Evolutionary conservation across 176 grass and related monocot genomes (phyloP).

Genomic region (Calamus simplicifolius): DNA sequence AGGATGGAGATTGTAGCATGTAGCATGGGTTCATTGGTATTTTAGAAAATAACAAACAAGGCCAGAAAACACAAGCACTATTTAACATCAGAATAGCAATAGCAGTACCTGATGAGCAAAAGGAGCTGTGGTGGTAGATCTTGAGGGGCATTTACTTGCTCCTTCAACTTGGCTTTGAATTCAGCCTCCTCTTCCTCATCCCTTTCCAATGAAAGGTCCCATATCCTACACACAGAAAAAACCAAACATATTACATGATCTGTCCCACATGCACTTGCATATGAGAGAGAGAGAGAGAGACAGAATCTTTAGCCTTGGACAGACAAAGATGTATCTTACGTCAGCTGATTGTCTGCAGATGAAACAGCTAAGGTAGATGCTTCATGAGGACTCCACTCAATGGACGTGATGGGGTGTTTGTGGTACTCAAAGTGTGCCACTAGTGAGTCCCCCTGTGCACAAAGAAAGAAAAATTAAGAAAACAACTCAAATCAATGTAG

Average conservation of each 20-base stretch:
- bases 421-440: conserved; percentile 80
- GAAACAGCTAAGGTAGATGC: conserved; percentile 76
- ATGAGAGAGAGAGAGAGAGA: background rate
- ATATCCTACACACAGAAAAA: conserved; percentile 39
- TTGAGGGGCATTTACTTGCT: conserved; percentile 66
- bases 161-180: conserved; percentile 71
- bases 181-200: conserved; percentile 90
- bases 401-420: conserved; percentile 80
- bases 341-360: conserved; percentile 79
- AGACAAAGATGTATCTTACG: conserved; percentile 31
- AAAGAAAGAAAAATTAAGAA: conserved; percentile 9
- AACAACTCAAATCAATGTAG: no score
- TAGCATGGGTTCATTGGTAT: no score
- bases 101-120: conserved; percentile 70
- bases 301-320: background rate
- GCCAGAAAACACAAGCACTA: no score
- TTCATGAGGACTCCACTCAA: conserved; percentile 92
- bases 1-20: no score
- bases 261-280: no score
- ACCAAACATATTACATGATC: background rate
- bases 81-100: background rate
- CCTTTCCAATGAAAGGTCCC: conserved; percentile 83
- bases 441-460: conserved; percentile 35
- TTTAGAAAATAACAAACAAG: no score
- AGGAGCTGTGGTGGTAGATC: conserved; percentile 91